Conservation (phyloP, 495 filamentous ascomycete species). For the Aspergillus campestris region DNA sequence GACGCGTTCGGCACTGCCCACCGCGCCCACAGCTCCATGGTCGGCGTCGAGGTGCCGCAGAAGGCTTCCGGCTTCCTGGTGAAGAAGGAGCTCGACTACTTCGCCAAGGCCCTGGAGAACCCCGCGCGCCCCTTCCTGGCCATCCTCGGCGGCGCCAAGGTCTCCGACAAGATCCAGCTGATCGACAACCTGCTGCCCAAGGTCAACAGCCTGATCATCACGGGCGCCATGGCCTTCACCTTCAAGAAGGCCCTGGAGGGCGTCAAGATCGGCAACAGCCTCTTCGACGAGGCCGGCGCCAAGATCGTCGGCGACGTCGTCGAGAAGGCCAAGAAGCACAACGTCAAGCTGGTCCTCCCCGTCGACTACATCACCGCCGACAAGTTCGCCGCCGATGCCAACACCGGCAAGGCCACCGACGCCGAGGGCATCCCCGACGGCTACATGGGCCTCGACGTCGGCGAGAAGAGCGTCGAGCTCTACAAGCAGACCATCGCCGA, state of each 20-base stretch:
- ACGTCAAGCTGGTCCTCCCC: slow-evolving; percentile 88
- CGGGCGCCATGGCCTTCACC: slow-evolving; percentile 98
- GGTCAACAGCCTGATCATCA: slow-evolving; percentile 93
- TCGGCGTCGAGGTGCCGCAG: slow-evolving; percentile 88
- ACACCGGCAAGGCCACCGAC: slow-evolving; percentile 75
- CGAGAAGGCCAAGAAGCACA: slow-evolving; percentile 93
- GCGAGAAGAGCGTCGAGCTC: slow-evolving; percentile 73
- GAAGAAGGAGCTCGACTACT: slow-evolving; percentile 99
- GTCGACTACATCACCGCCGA: slow-evolving; percentile 93
- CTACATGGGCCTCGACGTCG: slow-evolving; percentile 95
- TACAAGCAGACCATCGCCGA: slow-evolving; percentile 78
- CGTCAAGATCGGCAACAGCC: slow-evolving; percentile 80
- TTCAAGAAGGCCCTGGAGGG: slow-evolving; percentile 97
- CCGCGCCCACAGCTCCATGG: slow-evolving; percentile 98
- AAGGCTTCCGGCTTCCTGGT: slow-evolving; percentile 96
- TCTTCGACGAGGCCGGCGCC: slow-evolving; percentile 91
- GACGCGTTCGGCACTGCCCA: slow-evolving; percentile 98
- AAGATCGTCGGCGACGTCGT: slow-evolving; percentile 84
- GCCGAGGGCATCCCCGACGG: slow-evolving; percentile 86
- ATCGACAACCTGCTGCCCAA: slow-evolving; percentile 98
- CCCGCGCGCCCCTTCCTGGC: slow-evolving; percentile 95
- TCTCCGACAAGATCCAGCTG: slow-evolving; percentile 98
- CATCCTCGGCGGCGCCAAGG: slow-evolving; percentile 96
- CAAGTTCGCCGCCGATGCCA: slow-evolving; percentile 84
- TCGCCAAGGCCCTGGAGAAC: slow-evolving; percentile 89